phyloP scores from a whole-genome alignment of 495 filamentous ascomycete genomes.

The Neurospora intermedia region DNA sequence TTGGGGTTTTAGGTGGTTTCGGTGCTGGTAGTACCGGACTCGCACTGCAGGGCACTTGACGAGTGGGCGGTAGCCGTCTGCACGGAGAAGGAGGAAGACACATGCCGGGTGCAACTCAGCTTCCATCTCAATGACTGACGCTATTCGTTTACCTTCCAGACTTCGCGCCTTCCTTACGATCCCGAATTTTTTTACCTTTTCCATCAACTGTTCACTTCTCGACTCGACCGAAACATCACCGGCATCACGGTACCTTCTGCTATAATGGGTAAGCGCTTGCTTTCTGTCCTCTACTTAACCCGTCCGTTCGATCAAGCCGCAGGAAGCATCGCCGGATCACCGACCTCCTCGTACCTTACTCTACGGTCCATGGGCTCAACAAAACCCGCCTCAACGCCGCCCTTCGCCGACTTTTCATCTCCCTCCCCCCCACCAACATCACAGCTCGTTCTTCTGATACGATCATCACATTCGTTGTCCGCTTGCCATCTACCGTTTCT shows the following conservation, averaged over 20 bases:
- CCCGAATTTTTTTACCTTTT: slow-evolving; percentile 1
- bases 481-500: slow-evolving; percentile 24
- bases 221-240: not conserved
- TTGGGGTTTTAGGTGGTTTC: not conserved
- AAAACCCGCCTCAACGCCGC: slow-evolving; percentile 6
- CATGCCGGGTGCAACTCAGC: not conserved
- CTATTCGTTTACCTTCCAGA: slow-evolving; percentile 11
- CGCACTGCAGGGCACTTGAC: not conserved
- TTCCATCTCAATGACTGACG: slow-evolving; percentile 13
- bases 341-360: slow-evolving; percentile 15
- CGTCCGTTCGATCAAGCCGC: slow-evolving; percentile 18
- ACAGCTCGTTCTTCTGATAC: slow-evolving; percentile 10
- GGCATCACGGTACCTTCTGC: slow-evolving; percentile 9
- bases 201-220: not conserved
- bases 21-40: not conserved
- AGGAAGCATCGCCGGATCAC: slow-evolving; percentile 18
- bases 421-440: slow-evolving; percentile 8
- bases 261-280: slow-evolving; percentile 41
- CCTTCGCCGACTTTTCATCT: slow-evolving; percentile 1
- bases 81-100: not conserved
- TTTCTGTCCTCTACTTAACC: slow-evolving; percentile 18
- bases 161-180: slow-evolving; percentile 17
- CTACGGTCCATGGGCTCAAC: slow-evolving; percentile 1
- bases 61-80: not conserved
- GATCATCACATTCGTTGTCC: slow-evolving; percentile 12